Percentiles rank a stretch among this genome's conserved stretches.
These are phyloP conservation scores for Phanerochaete carnosa DNA, from an alignment of 768 basidiomycete genomes.

Conservation along the genomic window DNA sequence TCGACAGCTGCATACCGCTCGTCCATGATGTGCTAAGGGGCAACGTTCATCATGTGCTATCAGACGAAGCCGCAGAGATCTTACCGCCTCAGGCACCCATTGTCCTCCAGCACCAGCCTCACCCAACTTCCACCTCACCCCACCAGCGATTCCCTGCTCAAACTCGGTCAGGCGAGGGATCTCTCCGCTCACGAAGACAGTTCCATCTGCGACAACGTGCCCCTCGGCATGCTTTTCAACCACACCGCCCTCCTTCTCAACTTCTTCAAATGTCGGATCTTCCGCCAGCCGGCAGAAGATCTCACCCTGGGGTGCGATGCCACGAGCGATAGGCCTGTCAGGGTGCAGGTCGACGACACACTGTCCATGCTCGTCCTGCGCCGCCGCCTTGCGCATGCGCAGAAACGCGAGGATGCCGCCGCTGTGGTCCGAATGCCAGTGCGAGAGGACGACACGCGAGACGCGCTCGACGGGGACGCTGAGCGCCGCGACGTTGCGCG, in stretches of 20 bases:
- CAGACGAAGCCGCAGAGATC: neutral
- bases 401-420: slow-evolving; percentile 62
- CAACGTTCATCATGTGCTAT: neutral
- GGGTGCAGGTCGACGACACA: slow-evolving; percentile 77
- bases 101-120: slow-evolving; percentile 19
- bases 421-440: slow-evolving; percentile 61
- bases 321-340: slow-evolving; percentile 66
- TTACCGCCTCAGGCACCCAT: slow-evolving; percentile 58
- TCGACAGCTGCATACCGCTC: slow-evolving; percentile 78
- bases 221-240: slow-evolving; percentile 55
- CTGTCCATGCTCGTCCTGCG: slow-evolving; percentile 10
- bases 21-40: slow-evolving; percentile 75
- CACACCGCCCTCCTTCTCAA: slow-evolving; percentile 49
- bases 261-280: slow-evolving; percentile 72
- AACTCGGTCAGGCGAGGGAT: slow-evolving; percentile 68
- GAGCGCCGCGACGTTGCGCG: slow-evolving; percentile 68
- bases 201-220: slow-evolving; percentile 62
- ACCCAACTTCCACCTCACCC: slow-evolving; percentile 52
- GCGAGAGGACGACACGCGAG: slow-evolving; percentile 65
- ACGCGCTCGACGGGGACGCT: slow-evolving; percentile 50
- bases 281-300: slow-evolving; percentile 56
- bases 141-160: slow-evolving; percentile 68
- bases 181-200: slow-evolving; percentile 78
- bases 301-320: slow-evolving; percentile 64
- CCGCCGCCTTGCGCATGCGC: slow-evolving; percentile 33